Conservation (phyloP, 2,329 filamentous ascomycete genomes). For the Cryphonectria parasitica region DNA sequence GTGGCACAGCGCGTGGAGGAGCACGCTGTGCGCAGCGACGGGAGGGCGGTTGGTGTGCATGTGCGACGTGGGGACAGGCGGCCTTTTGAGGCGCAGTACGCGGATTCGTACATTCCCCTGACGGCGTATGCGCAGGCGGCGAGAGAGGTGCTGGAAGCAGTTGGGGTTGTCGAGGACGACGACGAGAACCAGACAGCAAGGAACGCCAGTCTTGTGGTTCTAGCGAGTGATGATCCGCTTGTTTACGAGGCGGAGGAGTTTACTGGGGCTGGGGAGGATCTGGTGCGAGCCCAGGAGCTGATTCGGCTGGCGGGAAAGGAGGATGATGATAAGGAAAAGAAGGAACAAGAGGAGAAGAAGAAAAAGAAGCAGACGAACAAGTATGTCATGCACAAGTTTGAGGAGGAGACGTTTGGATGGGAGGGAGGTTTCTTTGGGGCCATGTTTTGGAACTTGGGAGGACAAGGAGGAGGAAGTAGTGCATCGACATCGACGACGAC, state of each 20-base stretch:
- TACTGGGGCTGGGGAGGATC: conserved; percentile 38
- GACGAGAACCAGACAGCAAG: conserved; percentile 45
- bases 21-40: conserved; percentile 54
- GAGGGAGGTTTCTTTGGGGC: conserved; percentile 84
- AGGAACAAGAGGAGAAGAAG: conserved; percentile 46
- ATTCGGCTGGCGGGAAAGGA: conserved; percentile 75
- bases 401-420: conserved; percentile 81
- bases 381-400: conserved; percentile 64
- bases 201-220: conserved; percentile 55
- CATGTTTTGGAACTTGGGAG: conserved; percentile 80
- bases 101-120: conserved; percentile 76
- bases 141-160: conserved; percentile 55
- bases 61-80: conserved; percentile 80
- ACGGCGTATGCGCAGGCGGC: conserved; percentile 68
- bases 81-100: conserved; percentile 77
- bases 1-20: conserved; percentile 62
- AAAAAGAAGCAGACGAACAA: conserved; percentile 46
- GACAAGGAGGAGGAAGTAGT: conserved; percentile 33
- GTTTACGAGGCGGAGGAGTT: conserved; percentile 72
- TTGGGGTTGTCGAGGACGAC: conserved; percentile 43
- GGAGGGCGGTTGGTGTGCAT: conserved; percentile 71
- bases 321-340: conserved; percentile 42
- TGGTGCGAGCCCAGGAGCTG: conserved; percentile 69
- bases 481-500: conserved; percentile 32
- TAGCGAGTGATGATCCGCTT: conserved; percentile 82